These are phyloP conservation scores for Apiospora kogelbergensis DNA, from an alignment of 2,329 filamentous ascomycete species.

Conservation along the genomic window DNA sequence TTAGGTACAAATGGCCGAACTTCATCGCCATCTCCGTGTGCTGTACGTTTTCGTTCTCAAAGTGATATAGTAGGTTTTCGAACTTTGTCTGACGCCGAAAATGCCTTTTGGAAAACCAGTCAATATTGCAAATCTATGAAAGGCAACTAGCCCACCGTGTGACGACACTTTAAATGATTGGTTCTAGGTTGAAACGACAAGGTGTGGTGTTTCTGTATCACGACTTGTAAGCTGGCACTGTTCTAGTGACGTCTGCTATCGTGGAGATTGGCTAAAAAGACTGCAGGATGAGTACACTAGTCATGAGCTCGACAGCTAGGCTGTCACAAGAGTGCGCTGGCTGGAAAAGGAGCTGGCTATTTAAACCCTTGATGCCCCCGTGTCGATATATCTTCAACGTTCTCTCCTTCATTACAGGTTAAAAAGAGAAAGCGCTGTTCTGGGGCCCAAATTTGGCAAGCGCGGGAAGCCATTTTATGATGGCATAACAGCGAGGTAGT, in stretches of 20 bases:
- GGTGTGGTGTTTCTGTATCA: not conserved
- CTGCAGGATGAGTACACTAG: not conserved
- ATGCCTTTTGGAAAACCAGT: too few relatives aligned
- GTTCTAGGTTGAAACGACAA: too few relatives aligned
- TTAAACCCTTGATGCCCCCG: not conserved
- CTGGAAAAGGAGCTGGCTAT: not conserved
- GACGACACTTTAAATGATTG: too few relatives aligned
- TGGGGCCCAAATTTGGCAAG: not conserved
- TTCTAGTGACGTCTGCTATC: not conserved
- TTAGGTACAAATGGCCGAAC: too few relatives aligned
- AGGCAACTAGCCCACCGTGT: too few relatives aligned
- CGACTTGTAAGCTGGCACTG: not conserved
- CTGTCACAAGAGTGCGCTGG: not conserved
- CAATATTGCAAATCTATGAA: too few relatives aligned
- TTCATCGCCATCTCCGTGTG: too few relatives aligned
- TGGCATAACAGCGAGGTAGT: not conserved
- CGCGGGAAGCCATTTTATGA: conserved; percentile 7
- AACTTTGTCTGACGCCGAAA: too few relatives aligned
- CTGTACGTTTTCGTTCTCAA: too few relatives aligned
- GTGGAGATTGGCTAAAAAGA: not conserved
- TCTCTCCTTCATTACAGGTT: not conserved
- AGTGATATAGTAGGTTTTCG: too few relatives aligned
- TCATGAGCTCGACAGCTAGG: not conserved
- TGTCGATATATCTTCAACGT: not conserved
- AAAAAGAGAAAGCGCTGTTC: not conserved